Base-by-base conservation (phyloP, 495 filamentous ascomycete genomes). In the Chaetomium tenue region DNA sequence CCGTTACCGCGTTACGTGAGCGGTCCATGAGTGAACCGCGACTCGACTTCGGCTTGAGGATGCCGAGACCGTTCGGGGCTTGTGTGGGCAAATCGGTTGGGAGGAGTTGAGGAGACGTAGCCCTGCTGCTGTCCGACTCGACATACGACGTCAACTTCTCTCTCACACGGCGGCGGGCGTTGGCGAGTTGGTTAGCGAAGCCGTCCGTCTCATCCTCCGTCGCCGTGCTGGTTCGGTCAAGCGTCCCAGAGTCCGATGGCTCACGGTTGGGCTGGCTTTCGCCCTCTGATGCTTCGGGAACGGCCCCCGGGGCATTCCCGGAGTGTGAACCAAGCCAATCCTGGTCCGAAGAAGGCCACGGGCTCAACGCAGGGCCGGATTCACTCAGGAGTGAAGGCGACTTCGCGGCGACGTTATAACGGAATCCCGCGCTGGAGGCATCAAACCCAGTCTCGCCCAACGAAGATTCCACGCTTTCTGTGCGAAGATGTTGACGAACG, bases 401-500 rank as follows among this genome's bases (percentile, higher is more conserved):
- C 2, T 60, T 58, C 3, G 64, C 54, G 28, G 76, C 74, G 20
- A 59, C 22, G 3, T 80, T 75, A 47, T 81, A 82, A 1, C 75
- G 75, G 7, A 78, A 77, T 11, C 74, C 76, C 3, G 73, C 64
- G n/a, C 70, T 69, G 0, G 70, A 68, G 2, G 67, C 72, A 18
- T 71, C 65, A 12, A 71, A 70, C 0, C 65, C 42, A 2, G 61
- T 64, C 5, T 82, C 87, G 72, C 87, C 90, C 51, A 94, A 81
- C 0, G 92, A 93, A 25, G 92, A 97, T 47, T 83, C 79, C 60
- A 88, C 88, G 76, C 94, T 98, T 58, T 89, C 86, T 16, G 85
- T 85, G 25, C 94, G 88, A 16, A 99, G 82, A 76, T 98, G 95
- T 62, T 92, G 87, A 37, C 89, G 88, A 44, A 97, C 87, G 74